Evolutionary conservation across 192 early-diverging fungal genomes (phyloP), one percentile per base, ranked within the genome.

Genomic region (Rhizophagus clarus): DNA sequence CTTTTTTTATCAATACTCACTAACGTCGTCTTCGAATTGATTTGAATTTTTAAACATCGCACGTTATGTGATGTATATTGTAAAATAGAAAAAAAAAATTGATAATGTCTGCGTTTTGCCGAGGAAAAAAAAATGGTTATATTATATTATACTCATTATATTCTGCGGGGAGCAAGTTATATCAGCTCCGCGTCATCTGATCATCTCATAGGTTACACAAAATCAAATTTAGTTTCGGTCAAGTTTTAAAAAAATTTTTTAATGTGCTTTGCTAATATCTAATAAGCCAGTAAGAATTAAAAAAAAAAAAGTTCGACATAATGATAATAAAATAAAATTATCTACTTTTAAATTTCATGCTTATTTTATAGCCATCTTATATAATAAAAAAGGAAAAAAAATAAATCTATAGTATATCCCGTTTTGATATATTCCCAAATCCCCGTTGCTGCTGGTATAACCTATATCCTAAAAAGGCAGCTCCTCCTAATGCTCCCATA

Each of bases 391-490:
- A 17, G 20, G 17, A 56, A 56, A 56, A 56, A 20, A 56, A 56
- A 56, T 56, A 56, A 56, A 56, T 37, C 68, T 70, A 70, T 70
- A 70, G 34, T 70, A 70, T 70, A 22, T 70, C 68, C 12, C 68
- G 29, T 24, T 74, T 74, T 56, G 72, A 51, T 61, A 61, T 61
- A 29, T 47, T 51, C 17, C 72, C 72, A 60, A 76, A 76, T 61
- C 74, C 74, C 15, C 74, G 74, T 37, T 79, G 77, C n/a, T 86
- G 85, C 12, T 80, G 81, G 62, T 81, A 86, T 42, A 86, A 70
- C 15, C 83, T 79, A 28, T 76, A 79, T 10, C 85, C 83, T 17
- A 86, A 40, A n/a, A 86, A 70, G 31, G 77, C 82, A 1, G 82
- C 83, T 0, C 81, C 85, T 29, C 84, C 73, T 61, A 86, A 40